Percentiles rank a stretch among this genome's conserved stretches.
phyloP scores from a whole-genome alignment of 1,139 yeast genomes.

The Torulaspora globosa region DNA sequence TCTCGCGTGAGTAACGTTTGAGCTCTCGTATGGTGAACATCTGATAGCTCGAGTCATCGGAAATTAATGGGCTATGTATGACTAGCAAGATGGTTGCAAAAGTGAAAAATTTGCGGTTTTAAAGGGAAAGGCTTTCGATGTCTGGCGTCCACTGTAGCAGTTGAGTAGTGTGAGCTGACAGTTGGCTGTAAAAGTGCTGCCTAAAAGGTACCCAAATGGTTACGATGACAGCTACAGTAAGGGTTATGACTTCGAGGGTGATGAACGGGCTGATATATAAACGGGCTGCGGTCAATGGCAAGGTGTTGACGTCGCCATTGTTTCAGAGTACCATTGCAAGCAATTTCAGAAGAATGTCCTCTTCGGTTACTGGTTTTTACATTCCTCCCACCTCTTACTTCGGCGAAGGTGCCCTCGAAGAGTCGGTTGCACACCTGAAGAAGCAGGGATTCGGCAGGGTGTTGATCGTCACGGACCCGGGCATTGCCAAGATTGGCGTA shows the following conservation, averaged over 20 bases:
- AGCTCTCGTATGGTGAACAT: not conserved
- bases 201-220: slow-evolving; percentile 4
- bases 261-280: slow-evolving; percentile 9
- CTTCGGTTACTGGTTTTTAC: slow-evolving; percentile 22
- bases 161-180: not conserved
- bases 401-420: slow-evolving; percentile 25
- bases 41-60: not conserved
- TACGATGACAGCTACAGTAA: slow-evolving; percentile 1
- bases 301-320: not conserved
- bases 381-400: slow-evolving; percentile 23
- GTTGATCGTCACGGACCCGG: slow-evolving; percentile 24
- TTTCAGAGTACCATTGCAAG: not conserved
- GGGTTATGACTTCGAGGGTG: slow-evolving; percentile 9
- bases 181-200: not conserved
- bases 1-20: no score
- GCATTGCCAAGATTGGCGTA: slow-evolving; percentile 24
- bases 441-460: slow-evolving; percentile 17
- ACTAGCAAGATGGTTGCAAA: no score
- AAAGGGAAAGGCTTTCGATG: no score
- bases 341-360: slow-evolving; percentile 9
- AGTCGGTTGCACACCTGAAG: slow-evolving; percentile 19
- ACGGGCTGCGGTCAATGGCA: not conserved
- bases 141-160: no score
- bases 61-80: not conserved
- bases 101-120: no score